These are phyloP conservation scores for Elsinoe arachidis DNA, from an alignment of 2,329 filamentous ascomycete species.

Conservation along the genomic window DNA sequence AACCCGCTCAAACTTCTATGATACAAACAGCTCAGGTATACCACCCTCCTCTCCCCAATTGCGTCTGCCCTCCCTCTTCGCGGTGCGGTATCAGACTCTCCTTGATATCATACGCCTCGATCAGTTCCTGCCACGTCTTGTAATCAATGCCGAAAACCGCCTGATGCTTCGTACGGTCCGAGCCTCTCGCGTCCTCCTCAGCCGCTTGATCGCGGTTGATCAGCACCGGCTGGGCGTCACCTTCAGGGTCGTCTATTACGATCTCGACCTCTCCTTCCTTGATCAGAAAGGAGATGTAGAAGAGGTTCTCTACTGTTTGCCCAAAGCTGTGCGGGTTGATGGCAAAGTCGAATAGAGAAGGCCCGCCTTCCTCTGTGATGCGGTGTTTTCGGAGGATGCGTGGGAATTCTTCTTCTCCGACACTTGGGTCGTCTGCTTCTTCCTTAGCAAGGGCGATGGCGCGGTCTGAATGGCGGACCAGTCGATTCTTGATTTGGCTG, in stretches of 20 bases:
- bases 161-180: constrained; percentile 51
- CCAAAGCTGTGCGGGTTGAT: constrained; percentile 86
- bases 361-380: constrained; percentile 58
- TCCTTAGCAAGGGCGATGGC: constrained; percentile 31
- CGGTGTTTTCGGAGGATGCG: constrained; percentile 56
- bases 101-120: constrained; percentile 66
- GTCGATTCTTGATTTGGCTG: constrained; percentile 57
- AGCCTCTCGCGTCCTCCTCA: background rate
- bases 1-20: background rate
- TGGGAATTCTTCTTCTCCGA: constrained; percentile 31
- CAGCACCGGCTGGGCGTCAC: constrained; percentile 63
- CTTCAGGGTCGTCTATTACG: constrained; percentile 51
- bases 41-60: constrained; percentile 55
- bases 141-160: constrained; percentile 85
- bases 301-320: constrained; percentile 93
- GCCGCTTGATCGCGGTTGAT: background rate
- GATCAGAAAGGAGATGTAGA: constrained; percentile 91
- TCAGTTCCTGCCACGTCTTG: constrained; percentile 69
- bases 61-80: constrained; percentile 44
- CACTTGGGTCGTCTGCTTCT: constrained; percentile 23
- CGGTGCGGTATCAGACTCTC: constrained; percentile 80
- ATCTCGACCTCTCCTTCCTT: constrained; percentile 73
- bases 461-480: constrained; percentile 36
- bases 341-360: constrained; percentile 77
- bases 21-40: constrained; percentile 42